Evolutionary conservation across 768 basidiomycete genomes (phyloP).

Genomic region (Candolleomyces eurysporus): DNA sequence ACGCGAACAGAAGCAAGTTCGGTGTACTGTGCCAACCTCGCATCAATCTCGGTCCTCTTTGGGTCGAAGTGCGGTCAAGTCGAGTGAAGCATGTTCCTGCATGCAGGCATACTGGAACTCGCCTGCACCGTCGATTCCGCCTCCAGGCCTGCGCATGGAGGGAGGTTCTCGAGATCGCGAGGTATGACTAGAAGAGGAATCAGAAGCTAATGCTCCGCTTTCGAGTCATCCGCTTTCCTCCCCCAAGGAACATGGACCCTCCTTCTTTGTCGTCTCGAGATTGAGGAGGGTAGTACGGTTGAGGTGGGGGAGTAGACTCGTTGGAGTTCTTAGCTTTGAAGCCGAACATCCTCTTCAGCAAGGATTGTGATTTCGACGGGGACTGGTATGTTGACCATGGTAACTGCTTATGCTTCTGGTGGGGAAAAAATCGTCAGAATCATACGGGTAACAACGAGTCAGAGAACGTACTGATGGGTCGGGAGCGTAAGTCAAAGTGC

Average conservation of each 20-base stretch:
- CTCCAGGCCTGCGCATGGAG: slow-evolving; percentile 1
- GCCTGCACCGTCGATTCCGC: background rate
- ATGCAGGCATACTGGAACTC: background rate
- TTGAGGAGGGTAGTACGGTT: background rate
- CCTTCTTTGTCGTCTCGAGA: slow-evolving; percentile 5
- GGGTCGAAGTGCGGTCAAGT: background rate
- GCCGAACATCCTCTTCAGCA: slow-evolving; percentile 19
- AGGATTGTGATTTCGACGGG: slow-evolving; percentile 10
- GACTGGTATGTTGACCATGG: slow-evolving; percentile 12
- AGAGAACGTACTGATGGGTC: background rate
- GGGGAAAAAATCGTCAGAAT: background rate
- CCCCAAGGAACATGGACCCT: background rate
- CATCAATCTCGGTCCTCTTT: slow-evolving; percentile 2
- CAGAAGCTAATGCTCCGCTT: slow-evolving; percentile 10
- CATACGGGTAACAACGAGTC: background rate
- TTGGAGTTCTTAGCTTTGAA: slow-evolving; percentile 11
- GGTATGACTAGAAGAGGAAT: background rate
- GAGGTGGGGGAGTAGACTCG: slow-evolving; percentile 3
- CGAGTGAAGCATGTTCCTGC: background rate
- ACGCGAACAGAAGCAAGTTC: background rate
- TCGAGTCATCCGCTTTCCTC: slow-evolving; percentile 1
- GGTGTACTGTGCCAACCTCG: background rate
- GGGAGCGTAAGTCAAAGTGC: background rate
- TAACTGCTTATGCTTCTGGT: slow-evolving; percentile 10
- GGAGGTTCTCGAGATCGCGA: background rate